Conservation (phyloP, 2,329 filamentous ascomycete species). For the Ceratocystis colombiana region DNA sequence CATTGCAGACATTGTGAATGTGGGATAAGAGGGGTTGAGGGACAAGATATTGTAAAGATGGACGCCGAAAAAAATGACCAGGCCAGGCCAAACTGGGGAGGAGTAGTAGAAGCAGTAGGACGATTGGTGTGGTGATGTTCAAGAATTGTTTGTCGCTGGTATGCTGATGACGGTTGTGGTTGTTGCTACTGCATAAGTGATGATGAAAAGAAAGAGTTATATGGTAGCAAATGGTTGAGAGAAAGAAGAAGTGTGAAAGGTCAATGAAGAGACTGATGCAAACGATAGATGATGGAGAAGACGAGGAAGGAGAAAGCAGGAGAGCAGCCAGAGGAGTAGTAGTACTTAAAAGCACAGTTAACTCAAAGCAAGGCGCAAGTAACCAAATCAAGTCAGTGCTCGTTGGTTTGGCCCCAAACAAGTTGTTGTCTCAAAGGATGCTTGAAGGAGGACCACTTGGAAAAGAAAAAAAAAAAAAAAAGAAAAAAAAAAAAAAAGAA, state of each 20-base stretch:
- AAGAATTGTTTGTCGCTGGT: not conserved
- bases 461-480: not conserved
- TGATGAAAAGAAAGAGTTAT: constrained; percentile 10
- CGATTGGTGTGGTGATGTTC: not conserved
- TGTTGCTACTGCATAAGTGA: not conserved
- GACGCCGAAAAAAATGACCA: not conserved
- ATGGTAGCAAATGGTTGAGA: not conserved
- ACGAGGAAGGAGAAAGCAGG: not conserved
- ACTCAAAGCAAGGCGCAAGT: not conserved
- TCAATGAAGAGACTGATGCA: not conserved
- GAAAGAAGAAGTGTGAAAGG: constrained; percentile 1
- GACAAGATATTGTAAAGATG: not conserved
- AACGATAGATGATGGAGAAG: not conserved
- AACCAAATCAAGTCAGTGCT: constrained; percentile 4
- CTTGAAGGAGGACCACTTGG: not conserved
- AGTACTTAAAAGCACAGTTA: not conserved
- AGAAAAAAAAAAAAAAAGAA: not conserved
- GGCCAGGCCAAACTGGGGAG: not conserved
- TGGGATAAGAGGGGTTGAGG: not conserved
- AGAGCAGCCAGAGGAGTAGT: not conserved
- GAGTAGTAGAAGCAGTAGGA: not conserved
- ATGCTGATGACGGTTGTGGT: not conserved
- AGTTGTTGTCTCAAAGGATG: constrained; percentile 5
- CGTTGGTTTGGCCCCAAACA: not conserved
- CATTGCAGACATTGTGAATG: constrained; percentile 13